Evolutionary conservation across 2,329 filamentous ascomycete species (phyloP), one percentile per base, ranked within the genome.

Genomic region (Lasiodiplodia gonubiensis): DNA sequence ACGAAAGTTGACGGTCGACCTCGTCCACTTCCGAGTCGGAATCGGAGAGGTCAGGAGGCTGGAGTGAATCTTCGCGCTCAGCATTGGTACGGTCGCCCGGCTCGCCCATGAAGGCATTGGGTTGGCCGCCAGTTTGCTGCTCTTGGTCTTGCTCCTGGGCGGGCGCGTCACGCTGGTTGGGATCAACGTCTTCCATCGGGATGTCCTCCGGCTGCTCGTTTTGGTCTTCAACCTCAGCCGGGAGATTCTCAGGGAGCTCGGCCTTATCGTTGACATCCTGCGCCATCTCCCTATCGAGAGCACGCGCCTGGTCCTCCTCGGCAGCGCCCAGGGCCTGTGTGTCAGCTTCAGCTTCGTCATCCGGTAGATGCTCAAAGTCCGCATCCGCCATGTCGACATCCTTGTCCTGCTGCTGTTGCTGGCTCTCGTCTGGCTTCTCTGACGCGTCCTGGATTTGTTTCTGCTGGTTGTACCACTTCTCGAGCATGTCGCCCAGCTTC

Each of bases 361-460:
- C 89, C 69, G 91, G 90, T 3, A 98, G 83, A 79, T 99, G 95
- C 80, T 98, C 93, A 75, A 97, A 97, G 75, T 97, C 93, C n/a
- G 87, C 88, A 74, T 90, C 86, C 11, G 87, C 85, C 84, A 92
- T 90, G 69, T 95, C 89, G n/a, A 89, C 84, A 68, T 92, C 88
- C 70, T 85, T 72, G 76, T 81, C 71, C 81, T 77, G 76, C 68
- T 80, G 75, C 60, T 83, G 81, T 70, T 63, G 81, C 71, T 87
- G 80, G 37, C 86, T 83, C 6, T 63, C 59, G 23, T 85, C 79
- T 14, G 85, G 81, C 55, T 88, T 84, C 46, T 51, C 59, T 2
- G 68, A 73, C 3, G 79, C 73, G 37, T 81, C 78, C 14, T 77
- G 78, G 72, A 99, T 98, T 69, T 97, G 91, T 55, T 88, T 88